Evolutionary conservation across 2,329 filamentous ascomycete genomes (phyloP).

Genomic region (Neopestalotiopsis clavispora): DNA sequence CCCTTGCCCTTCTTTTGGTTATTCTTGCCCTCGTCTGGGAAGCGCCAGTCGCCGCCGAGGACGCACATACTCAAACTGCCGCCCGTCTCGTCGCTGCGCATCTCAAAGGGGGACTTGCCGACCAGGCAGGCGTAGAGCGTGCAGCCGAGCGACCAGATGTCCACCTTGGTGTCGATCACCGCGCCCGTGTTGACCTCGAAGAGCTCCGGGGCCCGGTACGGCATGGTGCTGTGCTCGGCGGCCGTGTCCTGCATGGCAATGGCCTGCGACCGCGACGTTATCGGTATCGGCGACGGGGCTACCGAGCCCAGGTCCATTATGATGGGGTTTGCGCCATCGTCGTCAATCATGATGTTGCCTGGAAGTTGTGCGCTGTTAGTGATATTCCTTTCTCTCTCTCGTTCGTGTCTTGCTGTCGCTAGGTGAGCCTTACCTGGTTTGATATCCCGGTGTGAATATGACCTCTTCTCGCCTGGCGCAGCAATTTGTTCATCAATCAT

Average conservation of each 20-base stretch:
- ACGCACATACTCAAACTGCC: conserved; percentile 93
- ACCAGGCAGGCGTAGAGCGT: conserved; percentile 97
- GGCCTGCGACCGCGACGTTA: conserved; percentile 88
- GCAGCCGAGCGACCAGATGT: conserved; percentile 97
- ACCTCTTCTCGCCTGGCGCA: conserved; percentile 70
- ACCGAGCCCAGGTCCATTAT: conserved; percentile 97
- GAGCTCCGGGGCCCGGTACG: conserved; percentile 94
- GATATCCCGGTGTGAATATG: conserved; percentile 95
- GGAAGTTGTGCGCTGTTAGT: background rate
- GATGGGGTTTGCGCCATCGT: conserved; percentile 85
- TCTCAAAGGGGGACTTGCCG: conserved; percentile 96
- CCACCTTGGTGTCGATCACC: conserved; percentile 92
- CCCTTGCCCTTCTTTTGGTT: conserved; percentile 53
- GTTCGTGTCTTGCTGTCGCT: background rate
- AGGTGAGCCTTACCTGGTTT: conserved; percentile 74
- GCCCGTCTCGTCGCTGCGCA: conserved; percentile 93
- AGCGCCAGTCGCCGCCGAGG: conserved; percentile 92
- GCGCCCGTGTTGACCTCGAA: conserved; percentile 97
- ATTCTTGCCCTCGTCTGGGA: conserved; percentile 81
- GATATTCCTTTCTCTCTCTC: background rate
- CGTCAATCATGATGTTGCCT: conserved; percentile 97
- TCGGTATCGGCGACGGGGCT: conserved; percentile 82
- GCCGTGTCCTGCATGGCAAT: conserved; percentile 93
- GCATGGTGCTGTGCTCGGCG: conserved; percentile 97
- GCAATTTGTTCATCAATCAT: conserved; percentile 80